Evolutionary conservation across 805 yeast genomes (phyloP).

Genomic region (Lipomyces yamanashiensis): DNA sequence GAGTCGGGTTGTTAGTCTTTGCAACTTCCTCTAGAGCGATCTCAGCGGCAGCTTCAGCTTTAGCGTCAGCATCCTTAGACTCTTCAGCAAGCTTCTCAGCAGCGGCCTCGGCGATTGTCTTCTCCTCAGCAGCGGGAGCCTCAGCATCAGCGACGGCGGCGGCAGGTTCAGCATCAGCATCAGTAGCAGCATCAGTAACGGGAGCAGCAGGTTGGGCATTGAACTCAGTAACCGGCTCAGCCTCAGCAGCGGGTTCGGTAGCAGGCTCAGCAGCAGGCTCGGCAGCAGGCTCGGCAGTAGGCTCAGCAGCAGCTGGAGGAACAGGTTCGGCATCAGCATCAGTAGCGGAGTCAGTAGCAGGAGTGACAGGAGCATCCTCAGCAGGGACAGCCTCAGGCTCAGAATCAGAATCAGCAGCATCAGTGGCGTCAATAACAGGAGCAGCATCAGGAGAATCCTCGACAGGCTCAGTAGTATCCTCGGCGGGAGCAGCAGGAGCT

Average conservation of each 20-base stretch:
- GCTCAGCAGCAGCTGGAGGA: background rate
- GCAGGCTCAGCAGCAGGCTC: conserved; percentile 20
- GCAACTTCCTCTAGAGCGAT: conserved; percentile 11
- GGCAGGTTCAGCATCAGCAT: background rate
- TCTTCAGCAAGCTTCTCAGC: conserved; percentile 13
- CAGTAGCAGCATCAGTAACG: conserved; percentile 9
- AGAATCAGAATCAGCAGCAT: conserved; percentile 1
- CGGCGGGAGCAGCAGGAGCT: background rate
- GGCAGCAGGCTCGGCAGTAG: background rate
- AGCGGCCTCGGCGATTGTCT: conserved; percentile 14
- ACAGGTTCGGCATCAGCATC: background rate
- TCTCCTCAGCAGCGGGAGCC: background rate
- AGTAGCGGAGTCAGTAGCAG: background rate
- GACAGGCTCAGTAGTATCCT: background rate
- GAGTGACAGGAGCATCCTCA: background rate
- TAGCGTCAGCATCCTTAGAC: conserved; percentile 16
- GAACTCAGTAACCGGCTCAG: background rate
- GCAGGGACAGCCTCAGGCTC: background rate
- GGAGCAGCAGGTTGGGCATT: conserved; percentile 3
- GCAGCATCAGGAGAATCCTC: conserved; percentile 10
- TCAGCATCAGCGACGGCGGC: background rate
- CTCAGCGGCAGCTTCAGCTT: conserved; percentile 20
- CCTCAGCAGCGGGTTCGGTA: too few relatives aligned
- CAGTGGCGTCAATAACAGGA: conserved; percentile 14
- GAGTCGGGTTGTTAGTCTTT: conserved; percentile 1